A percentile compares a stretch with the other conserved stretches of the same genome.
Conservation (phyloP, 139 green algal species). For the Marvania coccoides region DNA sequence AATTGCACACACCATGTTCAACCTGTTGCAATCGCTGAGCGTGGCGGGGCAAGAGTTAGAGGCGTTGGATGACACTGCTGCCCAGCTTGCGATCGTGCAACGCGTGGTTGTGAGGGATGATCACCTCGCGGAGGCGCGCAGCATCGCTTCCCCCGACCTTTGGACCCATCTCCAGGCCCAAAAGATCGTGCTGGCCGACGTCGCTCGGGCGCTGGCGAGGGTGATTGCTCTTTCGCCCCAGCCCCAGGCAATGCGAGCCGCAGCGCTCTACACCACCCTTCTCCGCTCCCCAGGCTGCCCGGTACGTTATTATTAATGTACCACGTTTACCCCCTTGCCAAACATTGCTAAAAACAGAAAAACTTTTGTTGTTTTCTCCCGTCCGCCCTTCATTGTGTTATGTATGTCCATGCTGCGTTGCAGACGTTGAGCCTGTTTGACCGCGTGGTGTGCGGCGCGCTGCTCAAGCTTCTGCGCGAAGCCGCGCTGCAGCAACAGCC, state of each 20-base stretch:
- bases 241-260: background rate
- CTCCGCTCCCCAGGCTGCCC: background rate
- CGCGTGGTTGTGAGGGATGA: background rate
- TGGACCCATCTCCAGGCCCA: background rate
- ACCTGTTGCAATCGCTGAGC: background rate
- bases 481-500: background rate
- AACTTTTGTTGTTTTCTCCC: background rate
- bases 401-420: background rate
- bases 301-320: background rate
- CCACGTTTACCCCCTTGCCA: background rate
- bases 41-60: background rate
- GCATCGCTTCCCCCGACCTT: background rate
- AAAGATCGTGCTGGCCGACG: background rate
- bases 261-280: background rate
- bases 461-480: background rate
- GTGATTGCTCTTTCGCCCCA: background rate
- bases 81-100: background rate
- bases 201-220: background rate
- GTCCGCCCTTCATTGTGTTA: background rate
- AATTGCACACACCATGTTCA: background rate
- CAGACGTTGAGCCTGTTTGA: constrained; percentile 2
- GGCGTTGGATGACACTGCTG: background rate
- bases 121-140: background rate
- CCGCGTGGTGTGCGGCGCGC: background rate
- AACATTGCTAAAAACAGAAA: background rate